phyloP scores from a whole-genome alignment of 306 rosid species.

The Cicer bijugum region DNA sequence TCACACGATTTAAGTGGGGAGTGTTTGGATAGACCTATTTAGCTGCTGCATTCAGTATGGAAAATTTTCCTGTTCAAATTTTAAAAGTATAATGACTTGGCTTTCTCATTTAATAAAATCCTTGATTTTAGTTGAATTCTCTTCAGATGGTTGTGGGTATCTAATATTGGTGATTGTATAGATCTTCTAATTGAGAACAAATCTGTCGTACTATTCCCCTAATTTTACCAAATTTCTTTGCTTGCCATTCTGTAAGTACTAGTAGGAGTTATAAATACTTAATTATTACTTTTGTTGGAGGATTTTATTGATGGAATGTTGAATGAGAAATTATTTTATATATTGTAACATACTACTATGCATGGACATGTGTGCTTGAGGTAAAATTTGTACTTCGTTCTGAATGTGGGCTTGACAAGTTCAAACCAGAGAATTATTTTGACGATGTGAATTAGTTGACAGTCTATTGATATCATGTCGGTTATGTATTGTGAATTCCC shows the following conservation, averaged over 20 bases:
- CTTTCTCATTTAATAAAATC: conserved; percentile 26
- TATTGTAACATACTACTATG: neutral
- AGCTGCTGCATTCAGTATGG: conserved; percentile 12
- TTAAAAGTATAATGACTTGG: conserved; percentile 7
- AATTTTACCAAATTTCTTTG: neutral
- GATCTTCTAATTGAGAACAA: conserved; percentile 4
- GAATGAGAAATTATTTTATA: neutral
- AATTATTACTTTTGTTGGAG: conserved; percentile 14
- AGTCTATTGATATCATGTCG: conserved; percentile 6
- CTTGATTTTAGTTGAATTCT: conserved; percentile 34
- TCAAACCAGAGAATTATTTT: conserved; percentile 11
- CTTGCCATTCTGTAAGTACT: conserved; percentile 9
- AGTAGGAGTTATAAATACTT: conserved; percentile 2
- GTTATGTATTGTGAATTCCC: conserved; percentile 36
- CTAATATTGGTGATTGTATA: conserved; percentile 17
- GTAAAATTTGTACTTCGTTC: neutral
- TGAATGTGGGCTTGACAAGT: neutral
- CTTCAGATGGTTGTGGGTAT: conserved; percentile 1
- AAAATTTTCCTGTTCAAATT: conserved; percentile 33
- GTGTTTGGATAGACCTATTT: conserved; percentile 7
- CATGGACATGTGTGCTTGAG: neutral
- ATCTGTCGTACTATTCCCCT: neutral
- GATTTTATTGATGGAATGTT: conserved; percentile 3
- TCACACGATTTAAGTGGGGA: conserved; percentile 17
- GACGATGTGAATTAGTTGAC: conserved; percentile 25